Conservation (phyloP, 2,329 filamentous ascomycete genomes). For the Emmonsiellopsis sp. region DNA sequence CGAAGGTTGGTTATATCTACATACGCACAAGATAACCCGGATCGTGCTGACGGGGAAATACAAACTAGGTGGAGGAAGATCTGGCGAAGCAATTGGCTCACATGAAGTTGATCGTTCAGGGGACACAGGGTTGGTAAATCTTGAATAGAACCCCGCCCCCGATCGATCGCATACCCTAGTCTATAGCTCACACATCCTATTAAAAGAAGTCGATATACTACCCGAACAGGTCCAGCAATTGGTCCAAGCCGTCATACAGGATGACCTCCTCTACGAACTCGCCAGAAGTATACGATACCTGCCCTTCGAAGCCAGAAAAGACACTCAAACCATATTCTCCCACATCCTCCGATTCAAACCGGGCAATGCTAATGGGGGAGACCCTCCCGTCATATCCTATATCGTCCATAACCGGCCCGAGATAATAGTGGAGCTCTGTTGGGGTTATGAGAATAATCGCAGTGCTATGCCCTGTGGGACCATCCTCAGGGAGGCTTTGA, state of each 20-base stretch:
- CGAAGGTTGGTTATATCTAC: slow-evolving; percentile 41
- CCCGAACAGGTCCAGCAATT: slow-evolving; percentile 84
- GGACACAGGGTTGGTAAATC: slow-evolving; percentile 61
- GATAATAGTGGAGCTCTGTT: slow-evolving; percentile 78
- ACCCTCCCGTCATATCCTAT: slow-evolving; percentile 79
- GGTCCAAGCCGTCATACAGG: slow-evolving; percentile 73
- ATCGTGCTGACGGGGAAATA: slow-evolving; percentile 12
- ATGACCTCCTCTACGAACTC: slow-evolving; percentile 78
- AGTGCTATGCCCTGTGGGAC: slow-evolving; percentile 87
- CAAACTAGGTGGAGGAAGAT: slow-evolving; percentile 65
- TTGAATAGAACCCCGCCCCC: slow-evolving; percentile 1
- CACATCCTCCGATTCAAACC: slow-evolving; percentile 87
- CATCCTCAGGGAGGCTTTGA: slow-evolving; percentile 78
- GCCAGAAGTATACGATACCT: slow-evolving; percentile 73
- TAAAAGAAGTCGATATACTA: slow-evolving; percentile 68
- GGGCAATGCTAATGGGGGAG: slow-evolving; percentile 53
- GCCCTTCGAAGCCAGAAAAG: slow-evolving; percentile 92
- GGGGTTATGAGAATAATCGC: slow-evolving; percentile 81
- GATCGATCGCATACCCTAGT: slow-evolving; percentile 9
- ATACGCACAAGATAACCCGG: slow-evolving; percentile 4
- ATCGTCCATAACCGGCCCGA: slow-evolving; percentile 79
- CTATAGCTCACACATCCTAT: neutral
- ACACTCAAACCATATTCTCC: slow-evolving; percentile 90
- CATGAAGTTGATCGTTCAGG: slow-evolving; percentile 90
- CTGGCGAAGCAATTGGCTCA: slow-evolving; percentile 74